These are phyloP conservation scores for Globisporangium abappressorium DNA, from an alignment of 352 stramenopile genomes.

Conservation along the genomic window DNA sequence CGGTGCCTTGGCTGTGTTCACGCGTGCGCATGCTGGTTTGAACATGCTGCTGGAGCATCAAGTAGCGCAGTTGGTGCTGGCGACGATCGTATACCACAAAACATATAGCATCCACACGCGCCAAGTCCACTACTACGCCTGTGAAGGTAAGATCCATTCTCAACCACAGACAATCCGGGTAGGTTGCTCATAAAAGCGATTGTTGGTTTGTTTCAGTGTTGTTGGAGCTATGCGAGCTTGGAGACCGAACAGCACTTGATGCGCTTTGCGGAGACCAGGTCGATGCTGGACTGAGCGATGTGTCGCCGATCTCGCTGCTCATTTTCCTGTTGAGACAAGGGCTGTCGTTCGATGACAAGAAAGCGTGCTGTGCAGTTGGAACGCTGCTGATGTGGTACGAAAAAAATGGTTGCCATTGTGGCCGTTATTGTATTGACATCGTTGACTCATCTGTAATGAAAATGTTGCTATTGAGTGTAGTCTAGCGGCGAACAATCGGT, in stretches of 20 bases:
- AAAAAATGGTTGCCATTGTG: not conserved
- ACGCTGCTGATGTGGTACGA: conserved; percentile 72
- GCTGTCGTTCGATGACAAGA: conserved; percentile 77
- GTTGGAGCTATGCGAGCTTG: conserved; percentile 68
- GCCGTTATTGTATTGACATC: not conserved
- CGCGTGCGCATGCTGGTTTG: conserved; percentile 45
- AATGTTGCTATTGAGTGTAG: conserved; percentile 16
- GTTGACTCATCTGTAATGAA: not conserved
- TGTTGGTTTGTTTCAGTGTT: conserved; percentile 35
- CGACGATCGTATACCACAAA: conserved; percentile 75
- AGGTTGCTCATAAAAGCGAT: too few species aligned
- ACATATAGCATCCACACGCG: conserved; percentile 80
- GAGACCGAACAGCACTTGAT: conserved; percentile 50
- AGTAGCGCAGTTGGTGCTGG: conserved; percentile 58
- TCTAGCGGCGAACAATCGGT: conserved; percentile 51
- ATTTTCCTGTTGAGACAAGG: conserved; percentile 71
- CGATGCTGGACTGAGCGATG: conserved; percentile 26
- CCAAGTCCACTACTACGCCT: conserved; percentile 82
- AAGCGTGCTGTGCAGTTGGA: conserved; percentile 68
- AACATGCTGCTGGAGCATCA: conserved; percentile 48
- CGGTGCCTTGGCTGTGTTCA: conserved; percentile 74
- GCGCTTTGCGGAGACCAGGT: conserved; percentile 41
- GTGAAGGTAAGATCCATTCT: conserved; percentile 41
- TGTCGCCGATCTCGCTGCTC: conserved; percentile 62
- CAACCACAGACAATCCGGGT: not conserved